These are phyloP conservation scores for Colletotrichum cereale DNA, from an alignment of 2,329 filamentous ascomycete species.

Conservation along the genomic window DNA sequence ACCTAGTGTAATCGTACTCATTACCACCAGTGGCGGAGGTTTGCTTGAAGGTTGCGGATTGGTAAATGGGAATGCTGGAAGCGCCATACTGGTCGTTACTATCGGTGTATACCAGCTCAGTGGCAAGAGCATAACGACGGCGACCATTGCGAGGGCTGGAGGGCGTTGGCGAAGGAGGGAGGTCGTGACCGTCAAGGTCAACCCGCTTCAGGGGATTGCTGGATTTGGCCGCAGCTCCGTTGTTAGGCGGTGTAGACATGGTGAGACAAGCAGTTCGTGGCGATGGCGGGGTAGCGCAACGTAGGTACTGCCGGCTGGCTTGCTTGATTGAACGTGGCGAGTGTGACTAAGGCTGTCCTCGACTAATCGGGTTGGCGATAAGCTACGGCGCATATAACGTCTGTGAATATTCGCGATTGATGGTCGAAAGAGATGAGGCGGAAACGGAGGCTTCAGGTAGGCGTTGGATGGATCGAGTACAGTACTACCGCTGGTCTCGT, in stretches of 20 bases:
- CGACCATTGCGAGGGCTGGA: slow-evolving; percentile 89
- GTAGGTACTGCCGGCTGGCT: not conserved
- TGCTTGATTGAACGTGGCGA: not conserved
- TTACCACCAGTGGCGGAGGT: slow-evolving; percentile 80
- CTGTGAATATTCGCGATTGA: slow-evolving; percentile 5
- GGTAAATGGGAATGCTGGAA: slow-evolving; percentile 97
- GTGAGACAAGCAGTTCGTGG: slow-evolving; percentile 6
- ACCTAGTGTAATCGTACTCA: slow-evolving; percentile 99
- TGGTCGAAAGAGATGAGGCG: not conserved
- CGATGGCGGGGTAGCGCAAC: slow-evolving; percentile 10
- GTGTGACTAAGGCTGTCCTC: slow-evolving; percentile 1
- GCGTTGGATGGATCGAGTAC: slow-evolving; percentile 29
- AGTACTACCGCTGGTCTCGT: slow-evolving; percentile 42
- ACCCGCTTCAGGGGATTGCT: slow-evolving; percentile 66
- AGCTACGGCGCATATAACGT: not conserved
- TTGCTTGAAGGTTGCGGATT: slow-evolving; percentile 99
- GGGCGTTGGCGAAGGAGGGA: slow-evolving; percentile 92
- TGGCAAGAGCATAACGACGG: slow-evolving; percentile 89
- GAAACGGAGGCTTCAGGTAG: slow-evolving; percentile 9
- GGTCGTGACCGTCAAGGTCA: slow-evolving; percentile 85
- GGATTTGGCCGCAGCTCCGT: slow-evolving; percentile 25
- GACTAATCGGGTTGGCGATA: not conserved
- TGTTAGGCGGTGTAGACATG: slow-evolving; percentile 40
- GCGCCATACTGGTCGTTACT: slow-evolving; percentile 97
- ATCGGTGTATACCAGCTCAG: slow-evolving; percentile 96